Conservation (phyloP, 805 yeast genomes). For the Wickerhamomyces kurtzmanii region DNA sequence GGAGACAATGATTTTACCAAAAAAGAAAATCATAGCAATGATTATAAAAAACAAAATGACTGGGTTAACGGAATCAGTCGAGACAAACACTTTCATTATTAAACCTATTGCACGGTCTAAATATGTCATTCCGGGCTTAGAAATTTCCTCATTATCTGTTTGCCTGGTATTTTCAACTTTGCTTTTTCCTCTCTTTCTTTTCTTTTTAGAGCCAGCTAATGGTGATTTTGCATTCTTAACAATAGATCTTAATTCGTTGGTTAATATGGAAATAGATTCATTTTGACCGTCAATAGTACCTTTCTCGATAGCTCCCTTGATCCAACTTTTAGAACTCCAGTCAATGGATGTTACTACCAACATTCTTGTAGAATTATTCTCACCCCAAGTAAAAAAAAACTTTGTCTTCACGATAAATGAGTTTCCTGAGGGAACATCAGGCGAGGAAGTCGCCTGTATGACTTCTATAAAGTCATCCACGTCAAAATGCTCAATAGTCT, state of each 20-base stretch:
- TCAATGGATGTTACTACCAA: conserved; percentile 47
- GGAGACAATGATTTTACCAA: background rate
- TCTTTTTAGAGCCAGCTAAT: conserved; percentile 6
- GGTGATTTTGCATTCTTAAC: conserved; percentile 15
- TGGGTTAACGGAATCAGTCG: conserved; percentile 1
- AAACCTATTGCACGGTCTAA: no score
- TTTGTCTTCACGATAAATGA: conserved; percentile 55
- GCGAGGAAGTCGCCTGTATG: conserved; percentile 47
- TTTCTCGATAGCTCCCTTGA: conserved; percentile 67
- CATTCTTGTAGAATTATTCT: conserved; percentile 41
- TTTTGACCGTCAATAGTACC: conserved; percentile 72
- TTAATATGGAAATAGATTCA: conserved; percentile 36
- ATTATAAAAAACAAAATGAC: no score
- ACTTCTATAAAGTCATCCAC: conserved; percentile 31
- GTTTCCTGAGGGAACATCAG: conserved; percentile 71
- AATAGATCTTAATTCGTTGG: conserved; percentile 27
- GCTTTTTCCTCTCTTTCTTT: conserved; percentile 9
- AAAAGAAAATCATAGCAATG: background rate
- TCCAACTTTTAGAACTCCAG: conserved; percentile 73
- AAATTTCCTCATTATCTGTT: conserved; percentile 1
- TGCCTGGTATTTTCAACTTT: conserved; percentile 3
- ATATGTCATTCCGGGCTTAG: no score
- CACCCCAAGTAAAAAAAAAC: conserved; percentile 55
- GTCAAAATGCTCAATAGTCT: conserved; percentile 40
- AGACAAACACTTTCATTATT: background rate